Evolutionary conservation across 345 rosid species (phyloP).

Genomic region (Passiflora organensis): DNA sequence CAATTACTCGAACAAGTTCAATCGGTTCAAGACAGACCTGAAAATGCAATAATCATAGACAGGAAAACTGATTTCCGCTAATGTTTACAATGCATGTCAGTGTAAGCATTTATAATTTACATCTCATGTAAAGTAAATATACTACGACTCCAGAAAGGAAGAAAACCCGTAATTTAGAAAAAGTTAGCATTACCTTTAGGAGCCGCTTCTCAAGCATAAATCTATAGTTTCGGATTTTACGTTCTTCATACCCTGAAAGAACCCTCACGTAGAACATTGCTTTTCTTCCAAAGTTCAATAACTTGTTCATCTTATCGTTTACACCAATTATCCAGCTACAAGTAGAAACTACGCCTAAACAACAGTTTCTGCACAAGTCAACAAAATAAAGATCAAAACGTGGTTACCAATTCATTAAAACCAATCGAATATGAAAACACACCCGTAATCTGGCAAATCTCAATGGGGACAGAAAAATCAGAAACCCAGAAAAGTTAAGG

Average conservation of each 20-base stretch:
- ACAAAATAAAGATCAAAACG: neutral
- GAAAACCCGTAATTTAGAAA: neutral
- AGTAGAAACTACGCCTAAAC: neutral
- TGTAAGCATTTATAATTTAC: no score
- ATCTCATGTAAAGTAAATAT: neutral
- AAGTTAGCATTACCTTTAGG: slow-evolving; percentile 43
- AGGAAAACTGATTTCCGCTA: no score
- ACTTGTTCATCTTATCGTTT: slow-evolving; percentile 48
- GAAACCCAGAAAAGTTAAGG: no score
- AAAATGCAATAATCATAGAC: no score
- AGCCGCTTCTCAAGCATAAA: slow-evolving; percentile 74
- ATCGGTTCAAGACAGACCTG: no score
- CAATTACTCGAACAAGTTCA: no score
- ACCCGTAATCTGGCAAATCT: no score
- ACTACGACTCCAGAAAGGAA: neutral
- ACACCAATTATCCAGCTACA: neutral
- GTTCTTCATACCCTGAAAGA: slow-evolving; percentile 90
- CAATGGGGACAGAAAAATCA: no score
- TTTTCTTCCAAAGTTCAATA: slow-evolving; percentile 76
- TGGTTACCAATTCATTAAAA: neutral
- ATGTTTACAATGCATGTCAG: no score
- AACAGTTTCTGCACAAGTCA: slow-evolving; percentile 6
- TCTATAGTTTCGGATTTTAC: slow-evolving; percentile 66
- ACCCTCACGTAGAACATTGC: slow-evolving; percentile 80
- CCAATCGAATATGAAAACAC: no score